phyloP scores from a whole-genome alignment of 768 basidiomycete species.

The Mycena kentingensis region DNA sequence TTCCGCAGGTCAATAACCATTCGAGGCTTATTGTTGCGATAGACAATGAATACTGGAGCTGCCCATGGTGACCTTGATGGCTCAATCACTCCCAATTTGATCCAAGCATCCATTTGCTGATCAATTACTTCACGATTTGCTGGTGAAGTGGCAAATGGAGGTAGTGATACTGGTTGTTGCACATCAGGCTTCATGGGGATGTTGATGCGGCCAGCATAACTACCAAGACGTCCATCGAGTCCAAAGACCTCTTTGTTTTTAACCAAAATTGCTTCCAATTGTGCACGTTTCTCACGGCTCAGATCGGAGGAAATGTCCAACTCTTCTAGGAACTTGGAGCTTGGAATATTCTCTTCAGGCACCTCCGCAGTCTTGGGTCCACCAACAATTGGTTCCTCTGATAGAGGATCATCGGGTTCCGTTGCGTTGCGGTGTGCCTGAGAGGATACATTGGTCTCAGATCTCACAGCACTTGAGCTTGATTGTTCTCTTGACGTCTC shows the following conservation, averaged over 20 bases:
- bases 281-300: not conserved
- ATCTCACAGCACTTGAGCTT: not conserved
- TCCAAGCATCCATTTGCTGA: conserved; percentile 32
- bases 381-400: conserved; percentile 27
- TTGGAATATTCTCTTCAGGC: conserved; percentile 14
- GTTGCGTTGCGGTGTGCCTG: conserved; percentile 9
- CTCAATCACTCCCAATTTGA: conserved; percentile 39
- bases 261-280: conserved; percentile 21
- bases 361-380: conserved; percentile 34
- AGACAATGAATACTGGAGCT: conserved; percentile 34
- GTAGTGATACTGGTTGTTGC: conserved; percentile 30
- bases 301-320: conserved; percentile 9
- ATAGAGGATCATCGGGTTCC: conserved; percentile 12
- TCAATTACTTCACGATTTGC: conserved; percentile 32
- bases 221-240: conserved; percentile 33
- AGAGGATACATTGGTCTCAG: not conserved
- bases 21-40: conserved; percentile 38
- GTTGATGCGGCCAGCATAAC: conserved; percentile 26
- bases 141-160: conserved; percentile 27
- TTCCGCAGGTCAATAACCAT: conserved; percentile 37
- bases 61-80: conserved; percentile 41
- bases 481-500: not conserved
- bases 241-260: conserved; percentile 31
- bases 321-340: not conserved
- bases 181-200: conserved; percentile 29